These are phyloP conservation scores for Fraxinus greggii DNA, from an alignment of 305 asterid species.

Conservation along the genomic window DNA sequence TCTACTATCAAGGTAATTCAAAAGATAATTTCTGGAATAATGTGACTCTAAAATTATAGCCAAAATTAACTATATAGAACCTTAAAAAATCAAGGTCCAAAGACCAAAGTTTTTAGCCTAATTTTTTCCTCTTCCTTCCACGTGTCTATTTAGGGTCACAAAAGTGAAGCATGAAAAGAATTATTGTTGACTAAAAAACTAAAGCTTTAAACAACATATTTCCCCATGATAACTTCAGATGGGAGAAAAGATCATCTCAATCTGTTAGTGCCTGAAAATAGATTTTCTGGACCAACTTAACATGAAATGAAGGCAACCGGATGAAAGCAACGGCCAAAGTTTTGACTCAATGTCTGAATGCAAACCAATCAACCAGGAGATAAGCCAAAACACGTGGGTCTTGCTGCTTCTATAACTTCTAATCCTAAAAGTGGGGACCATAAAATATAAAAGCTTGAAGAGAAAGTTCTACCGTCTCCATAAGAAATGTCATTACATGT, in stretches of 20 bases:
- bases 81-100: not conserved
- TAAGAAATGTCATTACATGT: not conserved
- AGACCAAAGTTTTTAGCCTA: not conserved
- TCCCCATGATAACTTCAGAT: slow-evolving; percentile 5
- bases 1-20: slow-evolving; percentile 13
- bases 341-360: not conserved
- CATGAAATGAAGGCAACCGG: not conserved
- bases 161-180: slow-evolving; percentile 2
- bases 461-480: not conserved
- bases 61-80: not conserved
- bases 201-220: slow-evolving; percentile 7
- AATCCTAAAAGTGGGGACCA: not conserved
- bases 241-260: slow-evolving; percentile 5
- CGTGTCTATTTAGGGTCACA: slow-evolving; percentile 5
- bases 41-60: slow-evolving; percentile 5
- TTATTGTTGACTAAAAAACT: not conserved
- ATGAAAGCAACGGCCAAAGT: not conserved
- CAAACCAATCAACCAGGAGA: not conserved
- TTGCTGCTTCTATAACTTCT: not conserved
- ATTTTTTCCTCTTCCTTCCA: slow-evolving; percentile 5
- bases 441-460: not conserved
- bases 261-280: not conserved
- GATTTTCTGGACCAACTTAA: not conserved
- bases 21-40: slow-evolving; percentile 13
- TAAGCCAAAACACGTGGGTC: not conserved